Base-by-base conservation (phyloP, 2,329 filamentous ascomycete species). In the Verticillium nubilum region DNA sequence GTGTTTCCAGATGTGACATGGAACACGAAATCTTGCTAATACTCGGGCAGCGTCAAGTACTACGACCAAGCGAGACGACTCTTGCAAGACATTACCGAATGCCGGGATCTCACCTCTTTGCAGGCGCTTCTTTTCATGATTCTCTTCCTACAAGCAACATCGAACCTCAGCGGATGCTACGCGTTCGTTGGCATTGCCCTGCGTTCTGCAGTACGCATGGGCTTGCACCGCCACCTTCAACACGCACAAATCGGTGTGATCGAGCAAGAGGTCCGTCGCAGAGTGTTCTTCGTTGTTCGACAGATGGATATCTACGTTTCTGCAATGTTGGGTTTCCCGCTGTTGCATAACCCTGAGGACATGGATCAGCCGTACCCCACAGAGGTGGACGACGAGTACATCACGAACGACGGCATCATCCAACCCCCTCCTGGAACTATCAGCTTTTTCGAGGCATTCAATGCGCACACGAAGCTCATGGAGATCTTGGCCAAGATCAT, bases 61-160 rank as follows among this genome's bases (percentile, higher is more conserved):
- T 92, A 91, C 70, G 85, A 84, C 65, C 81, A 83, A 3, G 85
- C 89, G 5, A 83, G 89, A 59, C 76, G 84, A 52, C 78, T 92
- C 60, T 76, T 93, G 54, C 80, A 84, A 59, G 86, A 88, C 62
- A 77, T 87, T 52, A 85, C 85, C 1, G 85, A 88, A 61, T 92
- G 89, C 65, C 86, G 90, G 54, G 90, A 93, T 68, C 77, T 94
- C 52, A 83, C 80, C 23, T 90, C 90, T 1, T 76, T 94, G 9
- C 90, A 95, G 70, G 86, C 88, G 2, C 80, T 95, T 6, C 76
- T 92, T 23, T 92, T 91, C 70, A 90, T 92, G 82, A 89, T 92
- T 55, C 76, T 94, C 2, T 95, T 93, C 68, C 79, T 94, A 1
- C 91, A 95, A 68, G 86, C 88, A 2, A 90, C 91, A 2, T 89